Base-by-base conservation (phyloP, 192 early-diverging fungal species). In the Thoreauomyces humboldtii region DNA sequence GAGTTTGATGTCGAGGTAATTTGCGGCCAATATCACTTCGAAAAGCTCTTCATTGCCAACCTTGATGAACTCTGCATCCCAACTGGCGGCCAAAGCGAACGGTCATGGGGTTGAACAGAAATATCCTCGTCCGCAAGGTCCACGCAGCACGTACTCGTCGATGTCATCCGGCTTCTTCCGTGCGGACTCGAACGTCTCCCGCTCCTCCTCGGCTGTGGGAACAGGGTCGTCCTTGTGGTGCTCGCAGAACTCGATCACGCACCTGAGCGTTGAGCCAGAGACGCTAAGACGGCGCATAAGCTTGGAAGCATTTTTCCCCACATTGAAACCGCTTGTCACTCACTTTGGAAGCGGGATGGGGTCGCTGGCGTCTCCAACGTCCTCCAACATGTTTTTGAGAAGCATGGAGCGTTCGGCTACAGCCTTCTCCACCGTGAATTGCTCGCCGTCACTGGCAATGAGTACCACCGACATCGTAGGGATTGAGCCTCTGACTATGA, bases 1-100 rank as follows among this genome's bases (percentile, higher is more conserved):
- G 14, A 92, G 90, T 76, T 95, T 96, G 67, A 98, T 98, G 74
- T 98, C 97, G 59, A 99, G 80, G 74, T 91, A 94, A 74, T 95
- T 94, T 2, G 93, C 93, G 1, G 93, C 92, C 36, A 83, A 61
- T 54, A 85, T 85, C 22, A 85, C 73, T 38, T 85, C 81, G 68
- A 83, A 85, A 47, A 85, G 67, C 34, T 78, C 65, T 32, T 80
- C 77, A 44, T 84, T 80, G 52, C 79, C 81, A 14, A 81, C 69
- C 47, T 83, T 81, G 52, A 85, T 76, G 59, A 81, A 81, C n/a
- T 65, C 34, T 7, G 74, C 70, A 50, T 85, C 83, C 77, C 79
- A 81, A n/a, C n/a, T n/a, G n/a, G n/a, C n/a, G n/a, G n/a, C n/a
- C n/a, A n/a, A n/a, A n/a, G n/a, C n/a, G n/a, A n/a, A n/a, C n/a